These are phyloP conservation scores for Diplodia seriata DNA, from an alignment of 2,329 filamentous ascomycete species.

Conservation along the genomic window DNA sequence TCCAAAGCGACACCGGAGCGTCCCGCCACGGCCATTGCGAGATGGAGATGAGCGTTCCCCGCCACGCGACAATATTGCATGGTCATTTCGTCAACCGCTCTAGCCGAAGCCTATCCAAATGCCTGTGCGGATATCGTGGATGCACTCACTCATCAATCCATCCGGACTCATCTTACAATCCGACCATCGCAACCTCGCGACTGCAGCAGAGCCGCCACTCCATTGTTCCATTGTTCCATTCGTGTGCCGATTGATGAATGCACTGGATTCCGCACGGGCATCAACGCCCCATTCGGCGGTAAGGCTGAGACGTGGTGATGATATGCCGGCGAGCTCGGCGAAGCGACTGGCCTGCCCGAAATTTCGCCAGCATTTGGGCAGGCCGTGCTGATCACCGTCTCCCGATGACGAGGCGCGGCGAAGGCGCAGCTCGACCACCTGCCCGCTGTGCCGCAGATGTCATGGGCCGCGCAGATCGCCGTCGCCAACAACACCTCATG, in stretches of 20 bases:
- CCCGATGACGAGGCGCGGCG: constrained; percentile 18
- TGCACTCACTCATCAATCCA: background rate
- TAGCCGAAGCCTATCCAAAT: background rate
- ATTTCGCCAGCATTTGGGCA: constrained; percentile 12
- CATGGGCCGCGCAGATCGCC: constrained; percentile 22
- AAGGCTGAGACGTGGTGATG: constrained; percentile 26
- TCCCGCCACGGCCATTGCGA: constrained; percentile 10
- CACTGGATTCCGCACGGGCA: background rate
- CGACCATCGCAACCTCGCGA: background rate
- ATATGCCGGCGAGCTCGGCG: constrained; percentile 12
- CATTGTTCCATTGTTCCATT: background rate
- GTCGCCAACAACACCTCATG: constrained; percentile 6
- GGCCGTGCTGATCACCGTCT: constrained; percentile 15
- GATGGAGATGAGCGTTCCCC: constrained; percentile 24
- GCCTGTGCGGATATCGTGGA: background rate
- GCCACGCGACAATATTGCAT: background rate
- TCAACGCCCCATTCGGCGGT: background rate
- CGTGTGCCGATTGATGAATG: background rate
- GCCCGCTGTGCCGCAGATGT: background rate
- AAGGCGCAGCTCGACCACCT: constrained; percentile 21
- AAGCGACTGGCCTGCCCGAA: constrained; percentile 17
- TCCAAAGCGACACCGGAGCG: constrained; percentile 14
- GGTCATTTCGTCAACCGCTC: constrained; percentile 7
- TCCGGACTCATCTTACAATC: background rate
- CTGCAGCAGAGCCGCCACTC: background rate